Evolutionary conservation across 495 filamentous ascomycete species (phyloP), one percentile per base, ranked within the genome.

Genomic region (Annulohypoxylon maeteangense): DNA sequence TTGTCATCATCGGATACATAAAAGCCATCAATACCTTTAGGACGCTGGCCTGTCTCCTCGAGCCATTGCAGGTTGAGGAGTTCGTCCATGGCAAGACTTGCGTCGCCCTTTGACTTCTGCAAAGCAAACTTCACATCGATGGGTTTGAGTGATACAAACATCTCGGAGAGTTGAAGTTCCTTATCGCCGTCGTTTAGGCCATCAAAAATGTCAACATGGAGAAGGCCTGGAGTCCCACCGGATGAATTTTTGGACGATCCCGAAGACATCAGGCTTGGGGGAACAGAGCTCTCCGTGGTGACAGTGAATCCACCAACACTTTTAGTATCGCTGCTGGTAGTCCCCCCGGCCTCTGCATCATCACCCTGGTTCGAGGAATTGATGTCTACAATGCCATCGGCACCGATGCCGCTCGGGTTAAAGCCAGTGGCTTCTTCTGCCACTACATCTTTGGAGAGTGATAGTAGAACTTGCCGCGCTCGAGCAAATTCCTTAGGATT

Each of bases 21-120:
- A 72, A 98, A 98, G 0, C 87, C 94, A 63, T 98, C 93, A 10
- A 97, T 81, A 1, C 94, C 92, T 75, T 91, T 93, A 1, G 86
- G 86, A 11, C 87, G 76, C 22, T 85, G 81, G 1, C 82, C 81
- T 2, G 82, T 79, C 34, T 92, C 84, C 42, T 91, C 86, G 14
- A 97, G 88, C 75, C 88, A 92, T 8, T 89, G 85, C 5, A 90
- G 83, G 61, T 90, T 95, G 10, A 97, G 84, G 2, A 99, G 82
- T 51, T 93, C 89, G 75, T 99, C 93, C 68, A 96, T 89, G 1
- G 93, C 87, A 18, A 84, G 83, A n/a, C 84, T 84, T 18, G 89
- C 82, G 74, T 92, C 85, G 2, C 88, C 85, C 42, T 86, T 80
- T 48, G 81, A 86, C 67, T 92, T 91, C 73, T 87, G 86, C 50